Conservation (phyloP, 129 eudicot species). For the Arctium lappa region DNA sequence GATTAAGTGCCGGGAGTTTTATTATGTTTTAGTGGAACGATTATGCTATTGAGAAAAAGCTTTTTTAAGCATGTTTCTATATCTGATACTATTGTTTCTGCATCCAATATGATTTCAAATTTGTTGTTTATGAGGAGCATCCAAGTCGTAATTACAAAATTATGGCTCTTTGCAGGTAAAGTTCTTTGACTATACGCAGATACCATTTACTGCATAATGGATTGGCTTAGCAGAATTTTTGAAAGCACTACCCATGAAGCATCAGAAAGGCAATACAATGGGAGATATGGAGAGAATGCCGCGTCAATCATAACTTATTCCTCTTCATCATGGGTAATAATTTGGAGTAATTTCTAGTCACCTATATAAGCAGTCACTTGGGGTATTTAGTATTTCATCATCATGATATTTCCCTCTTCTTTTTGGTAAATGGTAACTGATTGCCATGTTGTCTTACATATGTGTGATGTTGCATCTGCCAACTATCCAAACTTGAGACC, state of each 20-base stretch:
- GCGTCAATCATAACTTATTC: slow-evolving; percentile 32
- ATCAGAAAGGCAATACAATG: slow-evolving; percentile 47
- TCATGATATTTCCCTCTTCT: neutral
- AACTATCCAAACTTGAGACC: neutral
- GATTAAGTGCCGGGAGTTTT: neutral
- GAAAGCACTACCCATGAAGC: slow-evolving; percentile 53
- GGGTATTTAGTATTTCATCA: neutral
- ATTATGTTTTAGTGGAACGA: no score
- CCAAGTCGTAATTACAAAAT: neutral
- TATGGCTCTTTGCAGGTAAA: slow-evolving; percentile 25
- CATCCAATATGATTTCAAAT: neutral
- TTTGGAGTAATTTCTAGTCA: neutral
- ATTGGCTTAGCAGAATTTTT: slow-evolving; percentile 67
- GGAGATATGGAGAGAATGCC: slow-evolving; percentile 37
- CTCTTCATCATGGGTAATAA: slow-evolving; percentile 49
- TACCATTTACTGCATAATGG: slow-evolving; percentile 40
- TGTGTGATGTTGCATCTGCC: neutral
- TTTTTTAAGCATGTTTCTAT: neutral
- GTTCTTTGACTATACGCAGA: slow-evolving; percentile 20
- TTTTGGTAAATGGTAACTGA: neutral
- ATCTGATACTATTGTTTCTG: neutral
- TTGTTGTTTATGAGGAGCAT: neutral
- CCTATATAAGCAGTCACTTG: neutral
- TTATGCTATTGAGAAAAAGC: neutral
- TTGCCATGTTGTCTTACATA: neutral